phyloP scores from a whole-genome alignment of 83 land plant genomes.

The Picea mariana region DNA sequence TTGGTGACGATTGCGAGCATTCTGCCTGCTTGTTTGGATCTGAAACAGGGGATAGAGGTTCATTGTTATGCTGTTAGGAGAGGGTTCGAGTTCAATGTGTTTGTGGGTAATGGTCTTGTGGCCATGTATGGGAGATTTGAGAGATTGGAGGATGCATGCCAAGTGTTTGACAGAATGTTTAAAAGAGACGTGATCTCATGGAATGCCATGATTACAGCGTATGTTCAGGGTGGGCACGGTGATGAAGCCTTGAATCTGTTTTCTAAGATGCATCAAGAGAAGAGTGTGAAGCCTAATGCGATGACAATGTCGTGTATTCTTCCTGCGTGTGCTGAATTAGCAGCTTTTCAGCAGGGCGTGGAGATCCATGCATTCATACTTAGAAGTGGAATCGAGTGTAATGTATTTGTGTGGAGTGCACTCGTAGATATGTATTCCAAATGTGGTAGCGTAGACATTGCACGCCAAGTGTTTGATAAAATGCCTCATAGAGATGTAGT shows the following conservation, averaged over 20 bases:
- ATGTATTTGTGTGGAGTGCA: constrained; percentile 10
- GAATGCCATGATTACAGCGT: constrained; percentile 52
- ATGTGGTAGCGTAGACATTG: constrained; percentile 9
- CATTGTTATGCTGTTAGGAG: not conserved
- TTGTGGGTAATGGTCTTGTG: constrained; percentile 4
- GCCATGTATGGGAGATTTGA: not conserved
- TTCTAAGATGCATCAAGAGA: not conserved
- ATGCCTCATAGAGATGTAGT: constrained; percentile 14
- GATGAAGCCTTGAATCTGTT: constrained; percentile 8
- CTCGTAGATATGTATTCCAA: constrained; percentile 7
- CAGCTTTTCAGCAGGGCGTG: not conserved
- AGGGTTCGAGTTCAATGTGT: not conserved
- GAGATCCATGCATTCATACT: constrained; percentile 10
- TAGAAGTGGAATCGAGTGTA: constrained; percentile 6
- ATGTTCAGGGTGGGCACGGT: not conserved
- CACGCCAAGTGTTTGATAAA: not conserved
- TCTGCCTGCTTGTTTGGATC: not conserved
- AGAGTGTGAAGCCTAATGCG: constrained; percentile 12
- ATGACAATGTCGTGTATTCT: constrained; percentile 6
- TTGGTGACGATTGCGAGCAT: not conserved
- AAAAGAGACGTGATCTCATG: constrained; percentile 28
- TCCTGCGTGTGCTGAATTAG: not conserved
- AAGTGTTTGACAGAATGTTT: too few relatives aligned
- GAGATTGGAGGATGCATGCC: too few relatives aligned
- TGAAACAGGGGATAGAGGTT: not conserved